A percentile compares a stretch with the other conserved stretches of the same genome.
Conservation (phyloP, 73 alveolate species). For the Paraurostyla sp. region DNA sequence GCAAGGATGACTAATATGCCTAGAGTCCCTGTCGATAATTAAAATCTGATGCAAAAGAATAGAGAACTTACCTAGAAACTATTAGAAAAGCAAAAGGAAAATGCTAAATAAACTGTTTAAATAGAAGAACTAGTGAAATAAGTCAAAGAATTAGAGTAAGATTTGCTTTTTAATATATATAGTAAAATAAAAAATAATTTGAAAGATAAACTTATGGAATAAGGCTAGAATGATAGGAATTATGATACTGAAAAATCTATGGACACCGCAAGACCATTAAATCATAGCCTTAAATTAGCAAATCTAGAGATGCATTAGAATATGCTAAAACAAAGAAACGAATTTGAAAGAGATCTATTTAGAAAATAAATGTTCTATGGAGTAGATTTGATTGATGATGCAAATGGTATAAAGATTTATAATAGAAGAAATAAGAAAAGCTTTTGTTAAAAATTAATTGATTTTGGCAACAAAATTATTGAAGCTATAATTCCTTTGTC, state of each 20-base stretch:
- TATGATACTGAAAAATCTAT: constrained; percentile 57
- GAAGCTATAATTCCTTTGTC: constrained; percentile 18
- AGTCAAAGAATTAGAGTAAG: constrained; percentile 77
- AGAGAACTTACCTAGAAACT: constrained; percentile 23
- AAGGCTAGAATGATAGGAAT: constrained; percentile 41
- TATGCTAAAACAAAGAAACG: constrained; percentile 47
- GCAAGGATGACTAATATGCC: background rate
- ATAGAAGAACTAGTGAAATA: constrained; percentile 74
- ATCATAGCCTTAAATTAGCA: constrained; percentile 31
- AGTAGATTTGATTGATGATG: constrained; percentile 57
- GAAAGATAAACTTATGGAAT: constrained; percentile 67
- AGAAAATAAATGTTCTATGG: constrained; percentile 65
- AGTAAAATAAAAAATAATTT: constrained; percentile 66
- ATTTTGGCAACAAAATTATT: background rate
- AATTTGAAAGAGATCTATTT: constrained; percentile 67
- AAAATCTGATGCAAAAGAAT: background rate
- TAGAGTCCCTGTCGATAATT: background rate
- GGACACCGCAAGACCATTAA: constrained; percentile 64
- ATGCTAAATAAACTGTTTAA: constrained; percentile 21
- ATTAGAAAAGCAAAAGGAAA: constrained; percentile 12
- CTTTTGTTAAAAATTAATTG: background rate
- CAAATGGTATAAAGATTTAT: background rate
- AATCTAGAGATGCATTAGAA: constrained; percentile 52
- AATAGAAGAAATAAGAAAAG: background rate
- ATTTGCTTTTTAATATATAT: background rate